Conservation (phyloP, 2,329 filamentous ascomycete species). For the Fusarium sp. region DNA sequence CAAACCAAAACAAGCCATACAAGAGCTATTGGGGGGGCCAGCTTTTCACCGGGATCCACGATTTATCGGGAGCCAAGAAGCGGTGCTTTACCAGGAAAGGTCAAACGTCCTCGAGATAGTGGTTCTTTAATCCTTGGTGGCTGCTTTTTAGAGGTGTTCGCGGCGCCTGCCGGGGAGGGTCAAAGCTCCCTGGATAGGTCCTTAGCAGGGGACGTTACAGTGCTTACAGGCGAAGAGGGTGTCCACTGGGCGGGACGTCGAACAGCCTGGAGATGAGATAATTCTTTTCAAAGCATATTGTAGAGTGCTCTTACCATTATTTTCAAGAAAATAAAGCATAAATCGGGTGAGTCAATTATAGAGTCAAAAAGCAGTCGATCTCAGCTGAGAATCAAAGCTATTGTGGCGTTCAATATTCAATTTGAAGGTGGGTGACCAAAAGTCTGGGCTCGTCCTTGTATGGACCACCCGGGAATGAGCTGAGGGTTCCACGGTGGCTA, state of each 20-base stretch:
- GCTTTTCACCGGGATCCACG: constrained; percentile 17
- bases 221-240: constrained; percentile 32
- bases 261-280: constrained; percentile 1
- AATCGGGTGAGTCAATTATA: no score
- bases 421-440: constrained; percentile 16
- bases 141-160: constrained; percentile 20
- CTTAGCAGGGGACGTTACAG: constrained; percentile 24
- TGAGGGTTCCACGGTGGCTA: constrained; percentile 6
- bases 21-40: constrained; percentile 20
- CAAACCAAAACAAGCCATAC: constrained; percentile 31
- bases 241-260: background rate
- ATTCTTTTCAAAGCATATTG: background rate
- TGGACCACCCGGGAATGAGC: constrained; percentile 15
- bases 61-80: constrained; percentile 41
- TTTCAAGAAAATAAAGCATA: background rate
- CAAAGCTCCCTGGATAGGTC: constrained; percentile 25
- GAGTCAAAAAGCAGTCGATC: background rate
- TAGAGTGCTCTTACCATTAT: background rate
- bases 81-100: constrained; percentile 21
- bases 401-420: constrained; percentile 28
- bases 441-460: constrained; percentile 10
- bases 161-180: constrained; percentile 23
- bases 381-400: background rate
- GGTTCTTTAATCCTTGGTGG: constrained; percentile 26
- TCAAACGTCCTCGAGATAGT: constrained; percentile 36